phyloP scores from a whole-genome alignment of 2,329 filamentous ascomycete genomes.

The Hypoxylon sp. region DNA sequence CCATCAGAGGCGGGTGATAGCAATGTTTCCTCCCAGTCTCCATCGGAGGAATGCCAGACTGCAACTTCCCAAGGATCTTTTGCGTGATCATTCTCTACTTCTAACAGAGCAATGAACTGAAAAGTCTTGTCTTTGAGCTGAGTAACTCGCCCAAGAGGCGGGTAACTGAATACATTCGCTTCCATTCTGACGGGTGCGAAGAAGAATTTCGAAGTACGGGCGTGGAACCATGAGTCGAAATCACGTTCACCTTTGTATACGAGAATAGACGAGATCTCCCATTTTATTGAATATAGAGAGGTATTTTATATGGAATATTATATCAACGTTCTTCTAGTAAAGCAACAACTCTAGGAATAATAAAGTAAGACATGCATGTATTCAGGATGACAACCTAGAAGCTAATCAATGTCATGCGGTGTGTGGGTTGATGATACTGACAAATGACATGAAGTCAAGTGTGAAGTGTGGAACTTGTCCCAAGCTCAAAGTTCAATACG shows the following conservation, averaged over 20 bases:
- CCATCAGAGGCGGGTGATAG: slow-evolving; percentile 53
- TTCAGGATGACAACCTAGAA: not conserved
- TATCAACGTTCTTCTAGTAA: slow-evolving; percentile 1
- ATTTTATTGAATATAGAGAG: slow-evolving; percentile 22
- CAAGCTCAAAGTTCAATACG: slow-evolving; percentile 11
- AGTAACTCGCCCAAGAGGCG: slow-evolving; percentile 83
- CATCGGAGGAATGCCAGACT: slow-evolving; percentile 78
- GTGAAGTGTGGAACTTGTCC: slow-evolving; percentile 2
- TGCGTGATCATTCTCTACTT: slow-evolving; percentile 70
- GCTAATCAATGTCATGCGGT: not conserved
- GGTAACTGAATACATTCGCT: slow-evolving; percentile 67
- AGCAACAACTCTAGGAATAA: not conserved
- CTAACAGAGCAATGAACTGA: slow-evolving; percentile 77
- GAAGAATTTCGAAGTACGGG: slow-evolving; percentile 55
- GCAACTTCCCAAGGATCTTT: slow-evolving; percentile 78
- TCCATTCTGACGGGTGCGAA: slow-evolving; percentile 53
- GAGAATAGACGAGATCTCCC: not conserved
- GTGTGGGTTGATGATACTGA: not conserved
- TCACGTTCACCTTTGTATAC: slow-evolving; percentile 53
- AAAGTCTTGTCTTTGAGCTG: slow-evolving; percentile 66
- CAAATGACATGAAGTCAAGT: slow-evolving; percentile 10
- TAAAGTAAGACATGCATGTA: slow-evolving; percentile 6
- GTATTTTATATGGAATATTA: slow-evolving; percentile 1
- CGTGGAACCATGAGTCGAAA: slow-evolving; percentile 57
- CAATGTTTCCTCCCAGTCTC: slow-evolving; percentile 68